These are phyloP conservation scores for Phytophthora cryptogea DNA, from an alignment of 352 stramenopile species.

Conservation along the genomic window DNA sequence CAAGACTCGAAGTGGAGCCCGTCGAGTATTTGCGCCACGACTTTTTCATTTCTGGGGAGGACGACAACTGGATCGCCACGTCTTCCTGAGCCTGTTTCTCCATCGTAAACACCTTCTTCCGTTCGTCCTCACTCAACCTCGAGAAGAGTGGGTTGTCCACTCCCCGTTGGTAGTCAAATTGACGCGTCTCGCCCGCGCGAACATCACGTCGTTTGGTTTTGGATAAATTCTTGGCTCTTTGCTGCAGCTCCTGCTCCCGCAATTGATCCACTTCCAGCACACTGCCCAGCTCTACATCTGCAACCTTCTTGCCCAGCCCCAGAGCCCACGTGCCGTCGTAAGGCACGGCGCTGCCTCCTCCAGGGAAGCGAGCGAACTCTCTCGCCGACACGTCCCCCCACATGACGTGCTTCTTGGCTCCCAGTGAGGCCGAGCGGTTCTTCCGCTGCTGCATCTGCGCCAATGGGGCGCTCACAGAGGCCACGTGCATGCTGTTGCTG, in stretches of 20 bases:
- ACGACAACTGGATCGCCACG: constrained; percentile 26
- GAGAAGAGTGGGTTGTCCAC: constrained; percentile 80
- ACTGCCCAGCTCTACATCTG: constrained; percentile 70
- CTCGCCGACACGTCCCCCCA: constrained; percentile 73
- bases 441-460: constrained; percentile 41
- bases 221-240: constrained; percentile 60
- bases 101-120: constrained; percentile 67
- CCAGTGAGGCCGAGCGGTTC: constrained; percentile 68
- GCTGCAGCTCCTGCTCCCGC: constrained; percentile 52
- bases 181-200: constrained; percentile 69
- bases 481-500: constrained; percentile 70
- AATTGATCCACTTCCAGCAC: constrained; percentile 72
- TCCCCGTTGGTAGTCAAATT: constrained; percentile 83
- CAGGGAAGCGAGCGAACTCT: constrained; percentile 83
- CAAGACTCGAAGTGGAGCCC: constrained; percentile 25
- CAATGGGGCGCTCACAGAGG: constrained; percentile 25
- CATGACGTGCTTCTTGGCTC: constrained; percentile 69
- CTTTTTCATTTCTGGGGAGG: constrained; percentile 27
- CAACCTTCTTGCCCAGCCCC: constrained; percentile 62
- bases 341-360: constrained; percentile 71
- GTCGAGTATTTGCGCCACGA: constrained; percentile 43
- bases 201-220: constrained; percentile 63
- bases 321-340: constrained; percentile 86
- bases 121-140: constrained; percentile 68
- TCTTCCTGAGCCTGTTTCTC: constrained; percentile 35